Base-by-base conservation (phyloP, 2,329 filamentous ascomycete genomes). In the Venturia aucupariae region DNA sequence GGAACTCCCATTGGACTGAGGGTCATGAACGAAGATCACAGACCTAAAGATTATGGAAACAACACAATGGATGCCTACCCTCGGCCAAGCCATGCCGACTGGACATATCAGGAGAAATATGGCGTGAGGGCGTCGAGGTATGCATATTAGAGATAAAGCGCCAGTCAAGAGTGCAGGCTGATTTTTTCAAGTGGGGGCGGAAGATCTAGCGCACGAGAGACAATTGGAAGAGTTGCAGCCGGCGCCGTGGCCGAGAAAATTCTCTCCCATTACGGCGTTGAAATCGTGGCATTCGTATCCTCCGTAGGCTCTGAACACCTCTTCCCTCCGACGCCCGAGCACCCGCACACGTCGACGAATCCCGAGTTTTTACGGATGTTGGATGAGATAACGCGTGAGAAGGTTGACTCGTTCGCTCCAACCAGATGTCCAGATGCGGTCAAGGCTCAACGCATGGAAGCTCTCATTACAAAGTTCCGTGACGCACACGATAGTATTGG, bases 101-200 rank as follows among this genome's bases (percentile, higher is more conserved):
- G 89, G 85, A 97, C 94, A 66, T 97, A 97, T 79, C 82, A 96
- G 67, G 90, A 96, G 76, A 97, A 97, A 80, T 99, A 99, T 76
- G 93, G 93, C 65, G 87, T 95, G 70, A 95, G 95, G 81, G 92
- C 94, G 44, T 90, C 86, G 74, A 57, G 51, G 51, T 57, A 57
- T 22, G 51, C 51, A 57, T 57, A n/a, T 32, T 24, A 35, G 30
- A 17, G 30, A 32, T 17, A 57, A 22, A 32, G 2, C 30, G 15
- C 8, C 30, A 19, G 17, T 57, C 27, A 57, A 57, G 51, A 57
- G 30, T 27, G 15, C 35, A 13, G 15, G 30, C 51, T 57, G 51
- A 57, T 35, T 35, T 35, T 57, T 6, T 57, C 5, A 57, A 92
- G 87, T 67, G 93, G 94, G 65, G 93, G 94, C 70, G 93, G 94